phyloP scores from a whole-genome alignment of 306 rosid species.

The Albizia julibrissin region DNA sequence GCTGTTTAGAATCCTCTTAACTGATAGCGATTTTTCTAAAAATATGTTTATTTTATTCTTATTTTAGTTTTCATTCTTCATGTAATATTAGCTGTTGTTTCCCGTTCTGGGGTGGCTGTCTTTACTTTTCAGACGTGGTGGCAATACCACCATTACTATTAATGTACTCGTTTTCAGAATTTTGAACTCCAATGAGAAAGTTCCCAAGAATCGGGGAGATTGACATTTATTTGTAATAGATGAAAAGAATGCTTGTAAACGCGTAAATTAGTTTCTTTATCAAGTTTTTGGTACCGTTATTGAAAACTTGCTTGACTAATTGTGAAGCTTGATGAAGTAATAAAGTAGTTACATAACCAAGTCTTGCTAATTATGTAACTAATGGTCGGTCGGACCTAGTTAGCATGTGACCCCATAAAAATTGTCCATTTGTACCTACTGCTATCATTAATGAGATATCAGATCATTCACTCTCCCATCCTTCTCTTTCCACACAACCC shows the following conservation, averaged over 20 bases:
- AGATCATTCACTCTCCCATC: neutral
- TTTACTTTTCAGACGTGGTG: slow-evolving; percentile 25
- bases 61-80: slow-evolving; percentile 6
- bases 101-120: slow-evolving; percentile 20
- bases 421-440: neutral
- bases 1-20: slow-evolving; percentile 38
- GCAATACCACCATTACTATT: neutral
- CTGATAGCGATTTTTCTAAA: slow-evolving; percentile 8
- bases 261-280: slow-evolving; percentile 10
- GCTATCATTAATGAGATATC: neutral
- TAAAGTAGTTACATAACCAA: too few relatives aligned
- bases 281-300: too few relatives aligned
- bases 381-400: neutral
- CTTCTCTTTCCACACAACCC: too few relatives aligned
- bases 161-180: slow-evolving; percentile 36
- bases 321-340: neutral
- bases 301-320: neutral
- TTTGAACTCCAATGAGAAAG: slow-evolving; percentile 18
- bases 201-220: slow-evolving; percentile 16
- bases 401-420: neutral
- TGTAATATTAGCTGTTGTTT: slow-evolving; percentile 35
- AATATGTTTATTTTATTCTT: neutral
- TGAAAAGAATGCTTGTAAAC: slow-evolving; percentile 9
- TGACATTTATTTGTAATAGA: slow-evolving; percentile 30
- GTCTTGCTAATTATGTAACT: neutral